Base-by-base conservation (phyloP, 495 filamentous ascomycete species). In the Penicillium arizonense region DNA sequence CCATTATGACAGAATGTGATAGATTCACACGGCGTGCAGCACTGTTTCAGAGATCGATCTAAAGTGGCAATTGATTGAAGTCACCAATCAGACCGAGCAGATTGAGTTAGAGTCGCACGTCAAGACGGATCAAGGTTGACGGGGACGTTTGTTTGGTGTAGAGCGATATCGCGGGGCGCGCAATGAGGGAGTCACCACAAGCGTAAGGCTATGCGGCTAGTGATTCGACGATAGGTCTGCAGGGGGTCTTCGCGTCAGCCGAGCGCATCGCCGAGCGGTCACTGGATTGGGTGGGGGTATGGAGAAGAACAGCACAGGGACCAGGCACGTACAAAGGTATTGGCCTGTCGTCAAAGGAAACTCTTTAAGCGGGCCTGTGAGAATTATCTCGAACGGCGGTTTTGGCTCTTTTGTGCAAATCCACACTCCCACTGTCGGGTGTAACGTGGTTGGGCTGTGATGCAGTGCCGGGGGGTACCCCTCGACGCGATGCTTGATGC, bases 381-480 rank as follows among this genome's bases (percentile, higher is more conserved):
- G 62, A 59, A 57, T 55, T 36, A 58, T 65, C 63, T 63, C 51
- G 56, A 71, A 58, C 55, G 72, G 67, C 68, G 63, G 57, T 54
- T 56, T 65, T 67, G 65, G 38, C 53, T 68, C 64, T 73, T 73
- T 72, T 70, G 68, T 63, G 67, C 60, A 63, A 67, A 67, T 61
- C 52, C 36, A 49, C 58, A 73, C 61, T 59, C 62, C 61, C 63
- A 67, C 58, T 20, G 65, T 60, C 47, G 63, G 67, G 65, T 72
- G 71, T 72, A 75, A 76, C 73, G 71, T 76, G 74, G 73, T 78
- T 75, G 73, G 74, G 75, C 74, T 73, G 64, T 68, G 70, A 76
- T 76, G 75, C 75, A 78, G 63, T 53, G 55, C 62, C 64, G 65
- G 67, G 59, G 65, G 64, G 53, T 42, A 38, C 47, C 58, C 59